Evolutionary conservation across 495 filamentous ascomycete genomes (phyloP).

Genomic region (Beverwykella pulmonaria): DNA sequence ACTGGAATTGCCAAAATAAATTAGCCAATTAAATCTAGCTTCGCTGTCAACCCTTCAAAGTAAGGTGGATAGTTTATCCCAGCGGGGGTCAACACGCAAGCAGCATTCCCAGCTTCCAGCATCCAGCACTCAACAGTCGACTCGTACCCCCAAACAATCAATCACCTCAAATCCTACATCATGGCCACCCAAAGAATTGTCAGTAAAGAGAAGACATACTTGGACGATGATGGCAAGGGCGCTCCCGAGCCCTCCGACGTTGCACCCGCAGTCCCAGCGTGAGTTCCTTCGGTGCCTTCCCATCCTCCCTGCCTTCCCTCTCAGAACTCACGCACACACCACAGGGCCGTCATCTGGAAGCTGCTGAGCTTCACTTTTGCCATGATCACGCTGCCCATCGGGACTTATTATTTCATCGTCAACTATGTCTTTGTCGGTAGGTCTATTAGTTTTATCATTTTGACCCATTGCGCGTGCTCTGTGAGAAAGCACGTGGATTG

Average conservation of each 20-base stretch:
- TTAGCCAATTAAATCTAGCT: too few relatives aligned
- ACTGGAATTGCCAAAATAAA: too few relatives aligned
- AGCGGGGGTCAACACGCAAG: too few relatives aligned
- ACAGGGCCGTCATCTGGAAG: slow-evolving; percentile 84
- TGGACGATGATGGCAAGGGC: slow-evolving; percentile 35
- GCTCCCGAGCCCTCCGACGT: slow-evolving; percentile 42
- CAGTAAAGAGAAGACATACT: slow-evolving; percentile 37
- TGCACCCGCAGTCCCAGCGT: slow-evolving; percentile 48
- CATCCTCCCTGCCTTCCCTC: not conserved
- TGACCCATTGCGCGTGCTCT: not conserved
- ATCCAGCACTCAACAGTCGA: not conserved
- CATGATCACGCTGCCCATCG: slow-evolving; percentile 84
- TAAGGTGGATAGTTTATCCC: too few relatives aligned
- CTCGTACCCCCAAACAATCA: not conserved
- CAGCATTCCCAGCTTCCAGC: too few relatives aligned
- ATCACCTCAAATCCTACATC: not conserved
- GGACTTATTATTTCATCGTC: slow-evolving; percentile 81
- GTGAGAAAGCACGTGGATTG: not conserved
- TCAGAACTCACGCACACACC: not conserved
- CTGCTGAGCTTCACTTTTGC: slow-evolving; percentile 85
- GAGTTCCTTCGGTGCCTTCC: too few relatives aligned
- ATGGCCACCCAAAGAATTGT: slow-evolving; percentile 38
- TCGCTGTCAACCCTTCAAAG: too few relatives aligned
- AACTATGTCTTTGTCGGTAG: slow-evolving; percentile 76
- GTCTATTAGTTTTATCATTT: not conserved